phyloP scores from a whole-genome alignment of 2,329 filamentous ascomycete genomes.

The Seiridium unicorne region DNA sequence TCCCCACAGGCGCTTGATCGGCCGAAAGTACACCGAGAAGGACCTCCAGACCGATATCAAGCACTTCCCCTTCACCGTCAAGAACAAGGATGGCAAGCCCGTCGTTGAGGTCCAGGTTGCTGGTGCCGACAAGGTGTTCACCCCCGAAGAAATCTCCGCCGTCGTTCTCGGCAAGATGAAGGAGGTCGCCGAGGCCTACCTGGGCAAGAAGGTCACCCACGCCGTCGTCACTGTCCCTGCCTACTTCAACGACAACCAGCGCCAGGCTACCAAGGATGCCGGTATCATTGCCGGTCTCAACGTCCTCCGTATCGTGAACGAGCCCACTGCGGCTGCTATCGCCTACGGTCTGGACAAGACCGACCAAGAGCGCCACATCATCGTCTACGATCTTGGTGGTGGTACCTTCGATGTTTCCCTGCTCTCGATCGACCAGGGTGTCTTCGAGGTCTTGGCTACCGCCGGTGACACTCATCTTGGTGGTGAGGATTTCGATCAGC shows the following conservation, averaged over 20 bases:
- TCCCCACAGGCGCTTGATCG: slow-evolving; percentile 69
- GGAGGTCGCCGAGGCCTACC: slow-evolving; percentile 75
- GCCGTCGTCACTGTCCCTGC: slow-evolving; percentile 92
- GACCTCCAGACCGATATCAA: slow-evolving; percentile 92
- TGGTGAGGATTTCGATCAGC: slow-evolving; percentile 99
- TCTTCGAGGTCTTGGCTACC: slow-evolving; percentile 92
- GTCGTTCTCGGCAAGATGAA: slow-evolving; percentile 86
- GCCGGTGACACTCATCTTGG: slow-evolving; percentile 96
- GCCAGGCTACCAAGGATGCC: slow-evolving; percentile 95
- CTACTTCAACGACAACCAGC: slow-evolving; percentile 98
- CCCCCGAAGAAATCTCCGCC: slow-evolving; percentile 76
- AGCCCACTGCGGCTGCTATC: slow-evolving; percentile 92
- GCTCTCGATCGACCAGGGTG: slow-evolving; percentile 85
- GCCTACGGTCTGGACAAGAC: slow-evolving; percentile 92
- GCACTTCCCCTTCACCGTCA: slow-evolving; percentile 97
- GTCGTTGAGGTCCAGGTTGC: slow-evolving; percentile 72
- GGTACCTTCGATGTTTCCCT: slow-evolving; percentile 95
- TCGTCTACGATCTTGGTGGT: slow-evolving; percentile 92
- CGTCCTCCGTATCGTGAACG: slow-evolving; percentile 94
- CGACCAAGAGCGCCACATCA: slow-evolving; percentile 80
- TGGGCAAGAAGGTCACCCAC: slow-evolving; percentile 81
- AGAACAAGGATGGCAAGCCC: slow-evolving; percentile 88
- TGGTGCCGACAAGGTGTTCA: slow-evolving; percentile 68
- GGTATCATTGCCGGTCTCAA: slow-evolving; percentile 90
- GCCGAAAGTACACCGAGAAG: slow-evolving; percentile 79